Conservation (phyloP, 495 filamentous ascomycete genomes). For the Hypoxylon trugodes region DNA sequence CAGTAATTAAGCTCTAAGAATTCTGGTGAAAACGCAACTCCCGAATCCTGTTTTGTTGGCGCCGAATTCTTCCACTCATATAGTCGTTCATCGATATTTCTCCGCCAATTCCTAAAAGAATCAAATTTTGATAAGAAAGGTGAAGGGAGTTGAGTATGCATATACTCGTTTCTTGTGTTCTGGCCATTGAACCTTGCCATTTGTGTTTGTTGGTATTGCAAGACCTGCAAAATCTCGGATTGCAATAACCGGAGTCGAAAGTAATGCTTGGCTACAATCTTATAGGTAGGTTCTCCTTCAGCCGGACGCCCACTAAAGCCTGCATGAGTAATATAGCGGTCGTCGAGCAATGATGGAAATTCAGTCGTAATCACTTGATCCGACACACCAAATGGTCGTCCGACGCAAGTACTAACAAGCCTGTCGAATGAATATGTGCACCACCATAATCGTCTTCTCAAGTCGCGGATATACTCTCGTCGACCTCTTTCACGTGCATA, state of each 20-base stretch:
- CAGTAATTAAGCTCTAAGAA: constrained; percentile 96
- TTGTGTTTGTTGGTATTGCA: constrained; percentile 87
- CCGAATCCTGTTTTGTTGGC: constrained; percentile 77
- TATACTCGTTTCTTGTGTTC: constrained; percentile 71
- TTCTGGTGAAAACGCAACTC: constrained; percentile 84
- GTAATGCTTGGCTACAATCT: constrained; percentile 89
- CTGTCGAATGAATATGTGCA: constrained; percentile 94
- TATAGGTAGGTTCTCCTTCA: constrained; percentile 74
- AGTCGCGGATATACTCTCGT: constrained; percentile 85
- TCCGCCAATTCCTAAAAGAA: constrained; percentile 86
- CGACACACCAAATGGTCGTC: constrained; percentile 89
- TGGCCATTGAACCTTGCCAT: constrained; percentile 64
- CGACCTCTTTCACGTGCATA: constrained; percentile 68
- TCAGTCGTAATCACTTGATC: constrained; percentile 95
- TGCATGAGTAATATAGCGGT: constrained; percentile 86
- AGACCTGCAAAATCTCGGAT: constrained; percentile 92
- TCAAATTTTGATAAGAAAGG: constrained; percentile 86
- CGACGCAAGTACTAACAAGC: constrained; percentile 90
- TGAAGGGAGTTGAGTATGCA: constrained; percentile 80
- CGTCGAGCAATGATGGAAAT: constrained; percentile 87
- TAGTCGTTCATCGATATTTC: constrained; percentile 83
- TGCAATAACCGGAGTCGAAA: constrained; percentile 90
- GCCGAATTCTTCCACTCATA: constrained; percentile 88
- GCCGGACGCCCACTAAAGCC: constrained; percentile 69
- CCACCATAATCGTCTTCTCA: constrained; percentile 93